Base-by-base conservation (phyloP, 148 eudicot species). In the Drosera capensis region DNA sequence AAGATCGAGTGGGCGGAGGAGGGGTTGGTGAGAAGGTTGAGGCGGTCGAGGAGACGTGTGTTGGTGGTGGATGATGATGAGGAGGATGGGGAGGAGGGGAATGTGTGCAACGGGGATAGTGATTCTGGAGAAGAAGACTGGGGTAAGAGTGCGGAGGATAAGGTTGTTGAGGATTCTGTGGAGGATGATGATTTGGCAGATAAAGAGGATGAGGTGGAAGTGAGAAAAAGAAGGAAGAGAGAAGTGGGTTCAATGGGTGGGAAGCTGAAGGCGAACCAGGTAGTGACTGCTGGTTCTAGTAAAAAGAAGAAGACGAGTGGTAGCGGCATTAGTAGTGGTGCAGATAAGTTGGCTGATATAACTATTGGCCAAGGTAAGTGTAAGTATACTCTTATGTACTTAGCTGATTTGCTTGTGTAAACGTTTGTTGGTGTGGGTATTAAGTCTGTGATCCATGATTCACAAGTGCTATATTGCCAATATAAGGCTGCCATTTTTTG, bases 61-160 rank as follows among this genome's bases (percentile, higher is more conserved):
- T 55, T 77, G 1, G 46, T 75, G 5, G 65, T 74, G 3, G 58
- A 71, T 8, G 90, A 80, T 3, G 80, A 77, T 0, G 73, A 64
- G 20, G 77, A 67, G 18, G 51, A 40, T 14, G 61, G 14, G 41
- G 63, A 39, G 38, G 43, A 36, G 17, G 58, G 38, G 23, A 53
- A 45, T 23, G 53, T 16, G 8, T 43, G 35, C 9, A 62, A 16
- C 17, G 78, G 29, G 20, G 79, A n/a, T n/a, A n/a, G 74, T 51
- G 86, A 79, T 66, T 77, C 75, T 4, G 63, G 63, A 0, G 96
- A 80, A 38, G 92, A 80, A 62, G 86, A 88, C 50, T 88, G 97
- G 97, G 75, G 66, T 19, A 63, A 49, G 56, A 73, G 54, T 57
- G 74, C n/a, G 20, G 74, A 55, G 25, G 60, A 48, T 5, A 79